Evolutionary conservation across 177 flowering plant genomes (phyloP).

Genomic region (Telopea speciosissima): DNA sequence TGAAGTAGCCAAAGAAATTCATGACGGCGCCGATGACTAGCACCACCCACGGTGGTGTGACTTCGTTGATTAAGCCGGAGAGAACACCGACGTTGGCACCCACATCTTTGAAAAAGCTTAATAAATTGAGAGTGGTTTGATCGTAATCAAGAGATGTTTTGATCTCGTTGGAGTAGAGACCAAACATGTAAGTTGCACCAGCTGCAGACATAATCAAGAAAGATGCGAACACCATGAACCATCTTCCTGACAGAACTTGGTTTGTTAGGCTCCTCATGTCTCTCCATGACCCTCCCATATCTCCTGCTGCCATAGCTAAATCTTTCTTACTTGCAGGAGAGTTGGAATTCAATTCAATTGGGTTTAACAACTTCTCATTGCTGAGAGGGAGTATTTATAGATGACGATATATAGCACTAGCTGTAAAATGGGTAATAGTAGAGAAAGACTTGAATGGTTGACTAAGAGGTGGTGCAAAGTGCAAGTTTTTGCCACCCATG

Average conservation of each 20-base stretch:
- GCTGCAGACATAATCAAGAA: conserved; percentile 68
- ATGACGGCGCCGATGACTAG: conserved; percentile 53
- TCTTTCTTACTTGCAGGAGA: too few relatives aligned
- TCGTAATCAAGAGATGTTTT: conserved; percentile 58
- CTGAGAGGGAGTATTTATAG: too few relatives aligned
- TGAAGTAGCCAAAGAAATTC: conserved; percentile 77
- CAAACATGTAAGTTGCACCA: conserved; percentile 71
- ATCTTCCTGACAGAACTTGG: conserved; percentile 45
- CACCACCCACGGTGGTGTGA: conserved; percentile 70
- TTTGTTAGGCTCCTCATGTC: conserved; percentile 13
- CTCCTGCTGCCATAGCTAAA: not conserved
- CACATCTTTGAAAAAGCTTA: conserved; percentile 71
- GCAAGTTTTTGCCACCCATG: too few relatives aligned
- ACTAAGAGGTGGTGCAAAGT: too few relatives aligned
- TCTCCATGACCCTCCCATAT: conserved; percentile 1
- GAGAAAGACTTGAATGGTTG: too few relatives aligned
- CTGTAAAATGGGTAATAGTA: too few relatives aligned
- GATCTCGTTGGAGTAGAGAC: conserved; percentile 56
- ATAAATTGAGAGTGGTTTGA: conserved; percentile 58
- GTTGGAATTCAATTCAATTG: too few relatives aligned
- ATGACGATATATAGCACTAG: too few relatives aligned
- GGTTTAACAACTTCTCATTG: too few relatives aligned
- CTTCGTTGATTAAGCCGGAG: conserved; percentile 66
- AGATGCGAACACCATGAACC: conserved; percentile 72
- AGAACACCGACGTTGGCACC: conserved; percentile 69